phyloP scores from a whole-genome alignment of 176 grass and related monocot genomes.

The Lolium multiflorum region DNA sequence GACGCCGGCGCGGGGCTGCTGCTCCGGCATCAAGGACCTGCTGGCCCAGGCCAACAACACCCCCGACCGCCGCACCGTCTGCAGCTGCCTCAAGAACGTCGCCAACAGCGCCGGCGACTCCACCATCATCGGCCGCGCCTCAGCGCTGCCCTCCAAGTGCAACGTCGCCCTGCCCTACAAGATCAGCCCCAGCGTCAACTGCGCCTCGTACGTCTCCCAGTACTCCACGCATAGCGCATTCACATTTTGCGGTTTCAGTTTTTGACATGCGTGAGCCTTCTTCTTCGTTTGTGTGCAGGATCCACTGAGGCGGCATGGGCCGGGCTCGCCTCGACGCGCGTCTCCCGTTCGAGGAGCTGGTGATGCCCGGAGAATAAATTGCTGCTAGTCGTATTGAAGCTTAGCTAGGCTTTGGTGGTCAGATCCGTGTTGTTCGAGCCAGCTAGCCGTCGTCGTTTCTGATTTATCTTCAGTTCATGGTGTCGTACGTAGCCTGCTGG shows the following conservation, averaged over 20 bases:
- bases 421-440: not conserved
- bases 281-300: constrained; percentile 25
- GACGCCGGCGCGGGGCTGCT: constrained; percentile 37
- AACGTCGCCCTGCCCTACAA: constrained; percentile 54
- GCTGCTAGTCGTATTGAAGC: not conserved
- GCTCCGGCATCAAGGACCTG: constrained; percentile 55
- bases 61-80: constrained; percentile 59
- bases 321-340: too few relatives aligned
- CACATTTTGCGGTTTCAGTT: not conserved
- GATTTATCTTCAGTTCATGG: not conserved
- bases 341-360: not conserved
- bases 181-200: constrained; percentile 59
- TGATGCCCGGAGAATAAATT: constrained; percentile 30
- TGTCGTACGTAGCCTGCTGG: not conserved
- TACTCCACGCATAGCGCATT: not conserved
- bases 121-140: constrained; percentile 44
- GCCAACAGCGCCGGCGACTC: constrained; percentile 43
- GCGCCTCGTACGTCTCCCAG: constrained; percentile 48
- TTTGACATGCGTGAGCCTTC: not conserved
- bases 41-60: constrained; percentile 39
- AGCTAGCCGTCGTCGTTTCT: constrained; percentile 17
- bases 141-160: constrained; percentile 53
- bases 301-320: constrained; percentile 24
- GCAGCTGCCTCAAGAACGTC: constrained; percentile 67
- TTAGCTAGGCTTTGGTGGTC: not conserved